A percentile compares a stretch with the other conserved stretches of the same genome.
These are phyloP conservation scores for Microthyrium microscopicum DNA, from an alignment of 2,329 filamentous ascomycete species.

Conservation along the genomic window DNA sequence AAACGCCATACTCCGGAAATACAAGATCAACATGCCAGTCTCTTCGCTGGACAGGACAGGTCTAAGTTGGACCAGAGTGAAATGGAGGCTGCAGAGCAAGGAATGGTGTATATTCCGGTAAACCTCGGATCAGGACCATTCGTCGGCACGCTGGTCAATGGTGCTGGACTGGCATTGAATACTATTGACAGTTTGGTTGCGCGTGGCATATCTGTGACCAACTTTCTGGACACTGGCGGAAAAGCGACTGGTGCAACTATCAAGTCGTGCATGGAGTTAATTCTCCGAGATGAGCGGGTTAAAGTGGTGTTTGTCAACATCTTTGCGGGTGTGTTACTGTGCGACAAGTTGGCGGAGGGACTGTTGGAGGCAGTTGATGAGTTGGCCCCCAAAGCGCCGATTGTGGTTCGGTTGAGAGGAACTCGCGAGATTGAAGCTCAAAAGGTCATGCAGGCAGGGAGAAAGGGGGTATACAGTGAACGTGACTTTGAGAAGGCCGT, in stretches of 20 bases:
- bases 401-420: conserved; percentile 61
- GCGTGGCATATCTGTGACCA: conserved; percentile 51
- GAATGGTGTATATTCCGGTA: conserved; percentile 65
- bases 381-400: conserved; percentile 42
- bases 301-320: conserved; percentile 58
- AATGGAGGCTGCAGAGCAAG: conserved; percentile 45
- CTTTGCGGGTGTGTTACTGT: conserved; percentile 53
- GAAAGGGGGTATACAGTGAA: conserved; percentile 51
- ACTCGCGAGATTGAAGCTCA: conserved; percentile 58
- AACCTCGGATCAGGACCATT: too few species aligned
- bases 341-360: conserved; percentile 68
- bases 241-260: conserved; percentile 76
- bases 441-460: conserved; percentile 51
- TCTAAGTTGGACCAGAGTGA: too few species aligned
- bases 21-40: conserved; percentile 40
- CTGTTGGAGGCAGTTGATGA: conserved; percentile 58
- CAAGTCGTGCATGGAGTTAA: conserved; percentile 55
- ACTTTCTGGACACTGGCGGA: conserved; percentile 81
- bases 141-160: conserved; percentile 79
- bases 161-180: conserved; percentile 81
- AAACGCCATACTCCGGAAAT: conserved; percentile 41
- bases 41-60: conserved; percentile 28
- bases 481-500: conserved; percentile 62
- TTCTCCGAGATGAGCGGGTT: conserved; percentile 55
- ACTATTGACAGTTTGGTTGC: conserved; percentile 57